These are phyloP conservation scores for Echinochloa phyllopogon DNA, from an alignment of 176 grass and related monocot genomes.

Conservation along the genomic window DNA sequence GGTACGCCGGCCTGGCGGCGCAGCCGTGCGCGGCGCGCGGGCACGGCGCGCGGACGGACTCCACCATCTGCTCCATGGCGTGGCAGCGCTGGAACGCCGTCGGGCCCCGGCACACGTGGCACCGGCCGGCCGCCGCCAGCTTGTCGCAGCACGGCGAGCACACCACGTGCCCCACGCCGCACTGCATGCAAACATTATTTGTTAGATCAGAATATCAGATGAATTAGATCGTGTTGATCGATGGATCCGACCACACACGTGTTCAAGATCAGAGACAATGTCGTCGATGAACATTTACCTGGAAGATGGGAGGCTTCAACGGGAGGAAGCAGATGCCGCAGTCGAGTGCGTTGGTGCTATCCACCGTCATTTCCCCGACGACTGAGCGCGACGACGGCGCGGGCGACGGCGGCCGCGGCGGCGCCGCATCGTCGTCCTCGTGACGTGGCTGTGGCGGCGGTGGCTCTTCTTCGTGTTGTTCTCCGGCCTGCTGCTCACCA, in stretches of 20 bases:
- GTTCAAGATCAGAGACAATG: no score
- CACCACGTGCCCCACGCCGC: constrained; percentile 7
- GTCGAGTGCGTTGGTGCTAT: background rate
- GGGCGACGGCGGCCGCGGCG: background rate
- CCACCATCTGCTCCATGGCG: constrained; percentile 21
- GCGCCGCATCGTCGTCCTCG: background rate
- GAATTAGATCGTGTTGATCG: background rate
- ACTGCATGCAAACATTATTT: background rate
- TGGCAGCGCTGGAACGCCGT: background rate
- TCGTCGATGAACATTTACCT: background rate
- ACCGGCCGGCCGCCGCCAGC: background rate
- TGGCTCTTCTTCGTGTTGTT: background rate
- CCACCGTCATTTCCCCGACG: background rate
- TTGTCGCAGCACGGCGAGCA: constrained; percentile 25
- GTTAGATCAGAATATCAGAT: background rate
- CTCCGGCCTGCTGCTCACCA: background rate
- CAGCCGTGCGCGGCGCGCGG: constrained; percentile 15
- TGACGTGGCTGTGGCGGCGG: background rate
- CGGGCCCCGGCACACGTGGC: constrained; percentile 2
- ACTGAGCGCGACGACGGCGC: background rate
- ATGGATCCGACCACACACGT: background rate
- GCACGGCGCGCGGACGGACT: constrained; percentile 13
- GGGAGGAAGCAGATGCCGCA: constrained; percentile 20
- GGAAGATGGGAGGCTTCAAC: constrained; percentile 1
- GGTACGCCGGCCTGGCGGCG: background rate